These are phyloP conservation scores for Oryza brachyantha DNA, from an alignment of 176 grass and related monocot genomes.

Conservation along the genomic window DNA sequence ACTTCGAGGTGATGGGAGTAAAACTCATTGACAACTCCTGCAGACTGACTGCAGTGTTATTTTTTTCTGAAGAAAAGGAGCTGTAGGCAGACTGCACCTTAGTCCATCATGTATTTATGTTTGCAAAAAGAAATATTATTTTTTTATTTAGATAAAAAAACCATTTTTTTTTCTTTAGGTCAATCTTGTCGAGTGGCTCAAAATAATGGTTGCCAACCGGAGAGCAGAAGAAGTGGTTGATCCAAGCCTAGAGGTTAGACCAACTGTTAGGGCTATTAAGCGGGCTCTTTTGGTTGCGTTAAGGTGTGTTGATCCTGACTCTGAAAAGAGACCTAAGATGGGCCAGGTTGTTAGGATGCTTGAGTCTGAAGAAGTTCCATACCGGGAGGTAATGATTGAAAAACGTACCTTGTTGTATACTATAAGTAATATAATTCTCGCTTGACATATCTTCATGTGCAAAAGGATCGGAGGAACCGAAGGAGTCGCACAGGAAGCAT, in stretches of 20 bases:
- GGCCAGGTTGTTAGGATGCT: slow-evolving; percentile 83
- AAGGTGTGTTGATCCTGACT: slow-evolving; percentile 78
- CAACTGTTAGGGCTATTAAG: slow-evolving; percentile 59
- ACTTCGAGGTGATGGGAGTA: too few species aligned
- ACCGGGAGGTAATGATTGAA: slow-evolving; percentile 57
- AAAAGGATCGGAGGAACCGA: slow-evolving; percentile 59
- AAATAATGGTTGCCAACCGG: slow-evolving; percentile 68
- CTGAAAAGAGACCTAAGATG: slow-evolving; percentile 88
- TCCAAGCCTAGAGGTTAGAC: slow-evolving; percentile 51
- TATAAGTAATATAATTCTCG: background rate
- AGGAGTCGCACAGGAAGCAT: slow-evolving; percentile 60
- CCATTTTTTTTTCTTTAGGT: slow-evolving; percentile 37
- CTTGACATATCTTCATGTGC: background rate
- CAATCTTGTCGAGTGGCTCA: slow-evolving; percentile 89
- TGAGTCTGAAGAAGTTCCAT: slow-evolving; percentile 73
- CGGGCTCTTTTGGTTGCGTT: slow-evolving; percentile 63
- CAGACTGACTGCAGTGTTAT: too few species aligned
- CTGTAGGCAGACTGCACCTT: background rate
- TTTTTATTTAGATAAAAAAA: slow-evolving; percentile 10
- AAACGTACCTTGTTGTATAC: slow-evolving; percentile 7
- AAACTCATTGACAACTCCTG: too few species aligned
- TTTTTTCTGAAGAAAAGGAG: too few species aligned
- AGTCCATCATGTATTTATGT: background rate
- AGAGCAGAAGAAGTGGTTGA: slow-evolving; percentile 84
- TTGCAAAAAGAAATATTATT: background rate